Evolutionary conservation across 352 stramenopile genomes (phyloP), one percentile per base, ranked within the genome.

Genomic region (Peronosclerospora sorghi): DNA sequence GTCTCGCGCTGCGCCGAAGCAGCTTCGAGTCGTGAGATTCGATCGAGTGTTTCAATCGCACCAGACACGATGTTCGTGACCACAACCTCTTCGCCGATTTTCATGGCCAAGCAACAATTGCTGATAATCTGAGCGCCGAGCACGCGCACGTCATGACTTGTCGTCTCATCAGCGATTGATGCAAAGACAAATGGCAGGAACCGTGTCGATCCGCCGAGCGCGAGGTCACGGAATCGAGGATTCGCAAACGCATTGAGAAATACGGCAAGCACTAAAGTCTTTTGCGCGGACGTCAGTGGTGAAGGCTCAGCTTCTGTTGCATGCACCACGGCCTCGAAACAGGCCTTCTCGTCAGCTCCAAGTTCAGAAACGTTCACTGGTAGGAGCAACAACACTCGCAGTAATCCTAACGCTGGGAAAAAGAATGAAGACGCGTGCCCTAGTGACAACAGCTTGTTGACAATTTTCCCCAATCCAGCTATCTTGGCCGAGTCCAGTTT

Each of bases 171-270:
- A 1, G 65, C 57, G 39, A 86, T 74, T 9, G 56, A 53, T 1
- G 54, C 44, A 48, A 86, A 90, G 26, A 83, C 70, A 39, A 87
- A 84, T 17, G 77, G 70, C 10, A 90, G 45, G 40, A 83, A 80
- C 12, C 59, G 60, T 2, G 68, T 50, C 1, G 72, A 68, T 0
- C 61, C 51, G 0, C 57, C 42, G 6, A 81, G 56, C 3, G 81
- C 64, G 27, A 83, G 36, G 26, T 84, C 72, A 10, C 59, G 77
- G 20, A 68, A 66, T 0, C 60, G 48, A 0, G 65, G 53, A 34
- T 79, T 84, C 12, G 60, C 67, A 28, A 86, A 80, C 3, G 56
- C 67, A 28, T 87, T 90, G 14, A 86, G 36, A 3, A 90, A 50
- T 32, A 85, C 70, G 0, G 68, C 58, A 0, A 90, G 56, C 20